phyloP scores from a whole-genome alignment of 768 basidiomycete species.

The Tricholoma hemisulphureum region DNA sequence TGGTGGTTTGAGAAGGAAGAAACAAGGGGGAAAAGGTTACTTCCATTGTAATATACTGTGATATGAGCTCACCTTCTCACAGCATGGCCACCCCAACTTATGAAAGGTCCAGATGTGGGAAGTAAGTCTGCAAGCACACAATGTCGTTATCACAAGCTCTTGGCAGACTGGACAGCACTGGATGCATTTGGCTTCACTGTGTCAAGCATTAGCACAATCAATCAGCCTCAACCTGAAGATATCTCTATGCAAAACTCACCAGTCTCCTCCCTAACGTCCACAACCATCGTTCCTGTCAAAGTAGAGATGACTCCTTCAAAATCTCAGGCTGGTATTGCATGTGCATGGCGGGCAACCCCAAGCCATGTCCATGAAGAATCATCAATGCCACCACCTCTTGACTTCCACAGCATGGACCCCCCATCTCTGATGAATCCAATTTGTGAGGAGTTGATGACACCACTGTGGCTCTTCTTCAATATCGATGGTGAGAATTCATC shows the following conservation, averaged over 20 bases:
- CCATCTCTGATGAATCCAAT: not conserved
- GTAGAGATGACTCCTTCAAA: not conserved
- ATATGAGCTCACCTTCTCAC: not conserved
- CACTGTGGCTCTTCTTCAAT: not conserved
- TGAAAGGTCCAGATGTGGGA: constrained; percentile 11
- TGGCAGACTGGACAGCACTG: not conserved
- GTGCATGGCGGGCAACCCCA: not conserved
- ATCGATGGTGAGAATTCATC: not conserved
- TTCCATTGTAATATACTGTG: not conserved
- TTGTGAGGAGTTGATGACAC: not conserved
- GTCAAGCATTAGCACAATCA: not conserved
- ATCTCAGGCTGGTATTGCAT: not conserved
- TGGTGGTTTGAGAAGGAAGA: constrained; percentile 1
- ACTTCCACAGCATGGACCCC: not conserved
- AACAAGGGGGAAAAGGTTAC: not conserved
- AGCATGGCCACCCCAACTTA: constrained; percentile 5
- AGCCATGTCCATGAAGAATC: not conserved
- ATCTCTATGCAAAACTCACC: not conserved
- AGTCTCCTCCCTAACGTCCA: not conserved
- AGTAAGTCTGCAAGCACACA: constrained; percentile 6
- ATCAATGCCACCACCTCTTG: not conserved
- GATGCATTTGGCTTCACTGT: not conserved
- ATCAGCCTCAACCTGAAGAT: not conserved
- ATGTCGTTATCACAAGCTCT: constrained; percentile 1
- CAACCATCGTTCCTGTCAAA: no score